A percentile compares a stretch with the other conserved stretches of the same genome.
Conservation (phyloP, 148 eudicot species). For the Gaultheria prostrata region DNA sequence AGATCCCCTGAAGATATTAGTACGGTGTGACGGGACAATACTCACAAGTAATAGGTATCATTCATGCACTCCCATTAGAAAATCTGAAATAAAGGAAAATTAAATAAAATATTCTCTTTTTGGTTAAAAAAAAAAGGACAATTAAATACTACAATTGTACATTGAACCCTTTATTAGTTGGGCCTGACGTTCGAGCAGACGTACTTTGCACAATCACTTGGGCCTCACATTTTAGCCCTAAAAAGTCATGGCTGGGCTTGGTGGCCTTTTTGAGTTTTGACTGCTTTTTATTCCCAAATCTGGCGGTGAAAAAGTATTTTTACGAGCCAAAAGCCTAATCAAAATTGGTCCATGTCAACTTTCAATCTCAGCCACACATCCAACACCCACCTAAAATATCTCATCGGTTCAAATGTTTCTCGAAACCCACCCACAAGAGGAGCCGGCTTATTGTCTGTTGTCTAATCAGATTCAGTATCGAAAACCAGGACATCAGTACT, state of each 20-base stretch:
- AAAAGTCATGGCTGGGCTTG: background rate
- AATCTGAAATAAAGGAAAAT: no score
- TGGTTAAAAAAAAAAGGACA: no score
- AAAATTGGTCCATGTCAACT: background rate
- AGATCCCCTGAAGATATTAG: no score
- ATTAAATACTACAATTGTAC: no score
- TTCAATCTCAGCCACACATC: constrained; percentile 15
- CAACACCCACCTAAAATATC: constrained; percentile 1
- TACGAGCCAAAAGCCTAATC: background rate
- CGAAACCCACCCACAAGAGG: constrained; percentile 10
- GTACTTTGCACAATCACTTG: background rate
- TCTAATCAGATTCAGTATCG: constrained; percentile 9
- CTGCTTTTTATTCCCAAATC: background rate
- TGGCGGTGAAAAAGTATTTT: background rate
- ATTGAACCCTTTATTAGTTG: background rate
- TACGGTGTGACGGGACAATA: no score
- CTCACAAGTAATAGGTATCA: no score
- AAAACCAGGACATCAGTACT: background rate
- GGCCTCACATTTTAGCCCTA: background rate
- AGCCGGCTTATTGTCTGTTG: background rate
- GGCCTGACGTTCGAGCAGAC: background rate
- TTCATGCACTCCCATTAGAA: no score
- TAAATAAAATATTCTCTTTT: no score
- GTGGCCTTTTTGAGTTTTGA: background rate
- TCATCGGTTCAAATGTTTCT: constrained; percentile 22